A percentile compares a stretch with the other conserved stretches of the same genome.
Evolutionary conservation across 768 basidiomycete genomes (phyloP).

Genomic region (Trametes punicea): DNA sequence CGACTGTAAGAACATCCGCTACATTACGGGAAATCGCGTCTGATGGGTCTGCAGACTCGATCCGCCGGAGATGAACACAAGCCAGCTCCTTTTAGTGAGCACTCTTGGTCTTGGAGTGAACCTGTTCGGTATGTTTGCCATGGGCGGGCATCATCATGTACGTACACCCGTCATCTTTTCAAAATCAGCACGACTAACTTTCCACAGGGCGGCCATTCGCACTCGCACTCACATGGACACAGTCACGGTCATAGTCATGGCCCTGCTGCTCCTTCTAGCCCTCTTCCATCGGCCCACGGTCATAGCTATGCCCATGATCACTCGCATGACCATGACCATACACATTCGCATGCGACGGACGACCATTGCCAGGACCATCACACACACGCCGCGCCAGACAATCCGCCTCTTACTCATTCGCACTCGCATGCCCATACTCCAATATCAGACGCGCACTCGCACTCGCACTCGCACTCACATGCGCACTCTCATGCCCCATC

Average conservation of each 20-base stretch:
- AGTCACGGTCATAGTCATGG: conserved; percentile 27
- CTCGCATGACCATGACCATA: conserved; percentile 10
- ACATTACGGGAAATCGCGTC: too few relatives aligned
- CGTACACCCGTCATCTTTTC: background rate
- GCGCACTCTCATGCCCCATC: conserved; percentile 27
- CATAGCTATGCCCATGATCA: conserved; percentile 3
- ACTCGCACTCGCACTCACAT: conserved; percentile 22
- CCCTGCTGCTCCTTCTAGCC: background rate
- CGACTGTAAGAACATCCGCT: conserved; percentile 57
- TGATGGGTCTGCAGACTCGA: conserved; percentile 53
- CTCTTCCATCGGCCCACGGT: background rate
- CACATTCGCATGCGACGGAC: conserved; percentile 1
- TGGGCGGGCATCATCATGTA: conserved; percentile 92
- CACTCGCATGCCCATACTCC: conserved; percentile 19
- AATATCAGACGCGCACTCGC: conserved; percentile 22
- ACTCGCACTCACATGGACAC: conserved; percentile 33
- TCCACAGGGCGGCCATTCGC: conserved; percentile 53
- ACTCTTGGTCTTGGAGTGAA: conserved; percentile 89
- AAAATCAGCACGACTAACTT: background rate
- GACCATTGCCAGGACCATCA: background rate
- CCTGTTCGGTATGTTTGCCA: conserved; percentile 97
- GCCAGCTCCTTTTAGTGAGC: conserved; percentile 86
- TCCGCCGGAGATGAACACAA: conserved; percentile 97
- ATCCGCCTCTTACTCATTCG: conserved; percentile 4
- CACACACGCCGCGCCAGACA: background rate